phyloP scores from a whole-genome alignment of 192 early-diverging fungal genomes.

The Chytriomyces sp. region DNA sequence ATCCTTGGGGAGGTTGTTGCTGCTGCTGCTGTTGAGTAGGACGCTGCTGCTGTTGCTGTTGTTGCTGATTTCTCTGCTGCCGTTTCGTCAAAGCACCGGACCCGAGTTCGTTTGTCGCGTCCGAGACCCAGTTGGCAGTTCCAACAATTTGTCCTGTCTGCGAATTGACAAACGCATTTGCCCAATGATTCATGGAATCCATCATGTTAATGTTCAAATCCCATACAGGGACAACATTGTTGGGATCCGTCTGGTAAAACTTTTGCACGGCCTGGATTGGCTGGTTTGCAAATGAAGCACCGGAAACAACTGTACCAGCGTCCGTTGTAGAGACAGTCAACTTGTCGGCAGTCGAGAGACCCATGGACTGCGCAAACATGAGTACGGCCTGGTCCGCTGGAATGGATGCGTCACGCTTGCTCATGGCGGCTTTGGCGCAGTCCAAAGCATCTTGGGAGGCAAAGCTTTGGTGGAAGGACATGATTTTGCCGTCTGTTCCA shows the following conservation, averaged over 20 bases:
- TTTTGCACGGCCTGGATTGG: constrained; percentile 5
- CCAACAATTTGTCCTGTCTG: constrained; percentile 13
- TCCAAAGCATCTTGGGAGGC: neutral
- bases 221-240: neutral
- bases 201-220: constrained; percentile 19
- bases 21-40: neutral
- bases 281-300: constrained; percentile 5
- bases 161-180: constrained; percentile 13
- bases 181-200: neutral
- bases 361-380: constrained; percentile 17
- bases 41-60: neutral
- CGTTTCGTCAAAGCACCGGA: neutral
- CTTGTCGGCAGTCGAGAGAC: neutral
- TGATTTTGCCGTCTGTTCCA: neutral
- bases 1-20: neutral
- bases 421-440: no score
- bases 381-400: constrained; percentile 20
- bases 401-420: neutral
- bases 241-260: constrained; percentile 12
- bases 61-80: no score
- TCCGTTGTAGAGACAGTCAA: constrained; percentile 6
- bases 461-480: constrained; percentile 1
- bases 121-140: constrained; percentile 4
- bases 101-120: neutral
- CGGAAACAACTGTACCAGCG: neutral